These are phyloP conservation scores for Oidium heveae DNA, from an alignment of 2,329 filamentous ascomycete genomes.

Conservation along the genomic window DNA sequence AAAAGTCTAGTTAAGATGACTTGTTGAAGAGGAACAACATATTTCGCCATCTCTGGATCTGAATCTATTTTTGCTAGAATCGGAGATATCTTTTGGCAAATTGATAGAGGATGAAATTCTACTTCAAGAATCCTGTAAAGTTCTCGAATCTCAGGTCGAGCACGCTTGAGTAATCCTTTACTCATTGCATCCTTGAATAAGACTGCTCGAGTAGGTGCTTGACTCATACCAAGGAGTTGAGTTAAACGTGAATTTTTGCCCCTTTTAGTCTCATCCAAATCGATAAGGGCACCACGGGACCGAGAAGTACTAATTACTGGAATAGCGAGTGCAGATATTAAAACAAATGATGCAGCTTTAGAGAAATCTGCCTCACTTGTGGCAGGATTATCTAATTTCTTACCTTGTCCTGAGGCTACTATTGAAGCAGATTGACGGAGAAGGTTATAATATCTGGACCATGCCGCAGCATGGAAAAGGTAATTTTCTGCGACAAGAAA, in stretches of 20 bases:
- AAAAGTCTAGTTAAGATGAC: conserved; percentile 95
- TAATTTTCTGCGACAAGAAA: conserved; percentile 99
- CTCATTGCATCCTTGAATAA: conserved; percentile 91
- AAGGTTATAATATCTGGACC: conserved; percentile 92
- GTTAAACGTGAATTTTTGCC: conserved; percentile 97
- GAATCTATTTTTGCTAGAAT: conserved; percentile 83
- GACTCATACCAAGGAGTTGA: conserved; percentile 80
- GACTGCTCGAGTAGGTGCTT: conserved; percentile 64
- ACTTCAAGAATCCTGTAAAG: conserved; percentile 98
- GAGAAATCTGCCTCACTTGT: conserved; percentile 75
- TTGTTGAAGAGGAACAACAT: conserved; percentile 85
- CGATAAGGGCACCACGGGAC: conserved; percentile 83
- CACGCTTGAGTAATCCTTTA: conserved; percentile 83
- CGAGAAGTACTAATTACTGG: conserved; percentile 96
- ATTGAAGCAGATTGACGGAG: conserved; percentile 72
- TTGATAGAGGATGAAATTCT: conserved; percentile 94
- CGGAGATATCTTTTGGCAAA: conserved; percentile 96
- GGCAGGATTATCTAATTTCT: conserved; percentile 84
- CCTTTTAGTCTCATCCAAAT: conserved; percentile 90
- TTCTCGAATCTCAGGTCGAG: conserved; percentile 80
- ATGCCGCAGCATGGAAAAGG: conserved; percentile 93
- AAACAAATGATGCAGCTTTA: conserved; percentile 83
- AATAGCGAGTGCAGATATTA: conserved; percentile 87
- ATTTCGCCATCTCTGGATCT: conserved; percentile 91
- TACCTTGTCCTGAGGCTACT: conserved; percentile 60